Conservation (phyloP, 1,284 basidiomycete species). For the Phellinidium pouzarii region DNA sequence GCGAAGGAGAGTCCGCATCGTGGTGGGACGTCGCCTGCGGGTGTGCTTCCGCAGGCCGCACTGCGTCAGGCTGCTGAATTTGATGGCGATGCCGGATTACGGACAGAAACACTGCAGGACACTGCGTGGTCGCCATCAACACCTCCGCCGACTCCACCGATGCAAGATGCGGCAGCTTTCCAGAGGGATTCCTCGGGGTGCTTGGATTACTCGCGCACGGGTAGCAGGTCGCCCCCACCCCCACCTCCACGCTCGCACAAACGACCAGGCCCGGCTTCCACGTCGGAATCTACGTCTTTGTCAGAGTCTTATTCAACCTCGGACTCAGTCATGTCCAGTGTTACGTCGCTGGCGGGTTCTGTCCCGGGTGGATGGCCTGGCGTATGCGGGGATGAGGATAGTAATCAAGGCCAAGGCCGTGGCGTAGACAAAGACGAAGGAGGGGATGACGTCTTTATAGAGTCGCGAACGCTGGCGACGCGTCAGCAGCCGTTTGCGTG, state of each 20-base stretch:
- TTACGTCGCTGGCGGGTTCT: neutral
- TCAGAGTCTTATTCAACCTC: no score
- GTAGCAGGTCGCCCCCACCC: conserved; percentile 13
- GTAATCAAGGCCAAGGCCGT: no score
- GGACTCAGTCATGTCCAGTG: no score
- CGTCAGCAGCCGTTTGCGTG: conserved; percentile 5
- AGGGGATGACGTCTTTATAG: conserved; percentile 5
- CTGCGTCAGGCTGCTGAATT: no score
- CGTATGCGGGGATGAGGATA: neutral
- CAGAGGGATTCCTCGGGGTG: no score
- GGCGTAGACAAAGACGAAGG: neutral
- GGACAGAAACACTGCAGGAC: neutral
- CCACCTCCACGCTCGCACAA: conserved; percentile 12
- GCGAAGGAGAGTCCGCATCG: no score
- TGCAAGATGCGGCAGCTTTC: neutral
- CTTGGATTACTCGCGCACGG: no score
- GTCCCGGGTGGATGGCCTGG: conserved; percentile 10
- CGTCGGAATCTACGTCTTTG: neutral
- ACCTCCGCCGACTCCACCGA: conserved; percentile 14
- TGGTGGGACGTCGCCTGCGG: neutral
- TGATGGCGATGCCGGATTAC: neutral
- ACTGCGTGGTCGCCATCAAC: conserved; percentile 7
- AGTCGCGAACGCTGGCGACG: neutral
- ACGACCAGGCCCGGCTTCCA: neutral
- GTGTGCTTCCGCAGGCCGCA: neutral